Conservation (phyloP, 2,329 filamentous ascomycete genomes). For the Verticillium isaacii region DNA sequence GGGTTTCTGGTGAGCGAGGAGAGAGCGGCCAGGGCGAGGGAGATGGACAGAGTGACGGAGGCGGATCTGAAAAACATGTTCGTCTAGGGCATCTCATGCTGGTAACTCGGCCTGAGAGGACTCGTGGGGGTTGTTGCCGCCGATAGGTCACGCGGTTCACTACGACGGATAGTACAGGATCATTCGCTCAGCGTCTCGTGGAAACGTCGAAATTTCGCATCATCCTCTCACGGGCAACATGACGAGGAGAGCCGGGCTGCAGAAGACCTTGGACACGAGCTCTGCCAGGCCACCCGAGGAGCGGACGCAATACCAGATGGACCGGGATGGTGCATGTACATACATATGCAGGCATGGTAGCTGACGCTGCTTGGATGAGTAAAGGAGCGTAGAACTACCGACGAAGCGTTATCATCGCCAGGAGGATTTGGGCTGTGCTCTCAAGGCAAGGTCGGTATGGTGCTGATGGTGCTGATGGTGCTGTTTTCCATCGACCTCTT, state of each 20-base stretch:
- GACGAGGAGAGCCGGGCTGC: too few relatives aligned
- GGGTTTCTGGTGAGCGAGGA: constrained; percentile 34
- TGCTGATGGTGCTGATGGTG: neutral
- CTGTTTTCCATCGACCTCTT: neutral
- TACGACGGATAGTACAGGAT: too few relatives aligned
- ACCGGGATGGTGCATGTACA: neutral
- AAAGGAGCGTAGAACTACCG: neutral
- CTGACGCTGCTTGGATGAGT: neutral
- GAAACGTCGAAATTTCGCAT: too few relatives aligned
- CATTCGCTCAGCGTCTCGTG: too few relatives aligned
- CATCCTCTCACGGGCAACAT: too few relatives aligned
- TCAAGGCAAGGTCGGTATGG: neutral
- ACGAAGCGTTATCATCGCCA: neutral
- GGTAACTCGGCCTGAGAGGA: too few relatives aligned
- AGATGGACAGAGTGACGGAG: constrained; percentile 8
- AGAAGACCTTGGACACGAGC: too few relatives aligned
- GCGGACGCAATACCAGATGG: neutral
- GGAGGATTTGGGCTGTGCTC: neutral
- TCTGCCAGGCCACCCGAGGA: neutral
- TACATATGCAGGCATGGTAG: neutral
- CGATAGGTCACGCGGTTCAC: too few relatives aligned
- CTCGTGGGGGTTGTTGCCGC: neutral
- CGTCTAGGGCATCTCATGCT: neutral
- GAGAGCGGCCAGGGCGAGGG: constrained; percentile 16
- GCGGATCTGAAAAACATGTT: constrained; percentile 13